These are phyloP conservation scores for Schizonepeta tenuifolia DNA, from an alignment of 257 asterid species.

Conservation along the genomic window DNA sequence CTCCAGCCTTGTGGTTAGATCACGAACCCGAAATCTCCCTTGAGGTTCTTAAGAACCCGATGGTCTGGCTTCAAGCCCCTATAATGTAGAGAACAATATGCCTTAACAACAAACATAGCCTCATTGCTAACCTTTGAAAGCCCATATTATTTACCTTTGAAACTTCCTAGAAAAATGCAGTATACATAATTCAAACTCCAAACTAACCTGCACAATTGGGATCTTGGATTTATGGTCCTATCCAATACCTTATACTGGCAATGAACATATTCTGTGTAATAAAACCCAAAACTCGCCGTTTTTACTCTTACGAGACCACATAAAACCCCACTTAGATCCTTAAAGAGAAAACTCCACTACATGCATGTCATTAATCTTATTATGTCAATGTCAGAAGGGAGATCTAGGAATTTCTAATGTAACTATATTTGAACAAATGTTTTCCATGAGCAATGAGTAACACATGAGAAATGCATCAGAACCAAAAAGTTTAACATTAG, in stretches of 20 bases:
- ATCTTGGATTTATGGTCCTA: conserved; percentile 20
- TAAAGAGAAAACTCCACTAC: no score
- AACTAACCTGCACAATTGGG: conserved; percentile 57
- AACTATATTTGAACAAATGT: neutral
- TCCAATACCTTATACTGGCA: neutral
- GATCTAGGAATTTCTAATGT: neutral
- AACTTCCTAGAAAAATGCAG: conserved; percentile 75
- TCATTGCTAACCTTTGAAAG: conserved; percentile 70
- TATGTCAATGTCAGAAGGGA: no score
- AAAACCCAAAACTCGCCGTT: no score
- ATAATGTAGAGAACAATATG: conserved; percentile 85
- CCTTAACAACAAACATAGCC: conserved; percentile 77
- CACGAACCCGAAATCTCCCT: conserved; percentile 86
- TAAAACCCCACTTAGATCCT: no score
- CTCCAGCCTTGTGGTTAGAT: conserved; percentile 70
- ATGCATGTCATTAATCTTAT: no score
- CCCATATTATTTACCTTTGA: no score
- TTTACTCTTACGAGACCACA: no score
- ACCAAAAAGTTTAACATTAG: no score
- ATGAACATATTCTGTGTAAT: no score
- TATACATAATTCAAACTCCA: conserved; percentile 71
- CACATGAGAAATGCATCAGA: neutral
- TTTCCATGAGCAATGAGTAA: neutral
- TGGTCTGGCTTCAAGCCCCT: conserved; percentile 89
- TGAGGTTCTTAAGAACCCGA: conserved; percentile 77